Evolutionary conservation across 2,329 filamentous ascomycete species (phyloP).

Genomic region (Exophiala lecanii-corni): DNA sequence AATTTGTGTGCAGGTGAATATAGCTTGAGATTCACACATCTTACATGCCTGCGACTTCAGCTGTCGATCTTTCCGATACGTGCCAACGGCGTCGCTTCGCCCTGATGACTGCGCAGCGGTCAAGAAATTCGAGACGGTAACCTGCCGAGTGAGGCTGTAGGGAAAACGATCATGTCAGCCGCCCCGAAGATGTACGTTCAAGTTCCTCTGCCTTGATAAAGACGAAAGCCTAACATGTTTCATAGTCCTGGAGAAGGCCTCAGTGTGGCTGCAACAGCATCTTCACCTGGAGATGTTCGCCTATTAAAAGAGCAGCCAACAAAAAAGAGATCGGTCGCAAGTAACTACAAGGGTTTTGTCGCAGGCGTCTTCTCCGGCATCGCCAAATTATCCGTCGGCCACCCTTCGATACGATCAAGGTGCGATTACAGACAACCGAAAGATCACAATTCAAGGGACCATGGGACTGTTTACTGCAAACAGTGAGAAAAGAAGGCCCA

Average conservation of each 20-base stretch:
- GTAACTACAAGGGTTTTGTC: conserved; percentile 90
- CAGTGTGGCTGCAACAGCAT: not conserved
- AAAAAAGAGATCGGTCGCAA: conserved; percentile 16
- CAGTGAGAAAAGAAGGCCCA: conserved; percentile 78
- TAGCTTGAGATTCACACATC: too few relatives aligned
- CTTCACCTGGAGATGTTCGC: not conserved
- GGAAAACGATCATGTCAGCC: conserved; percentile 6
- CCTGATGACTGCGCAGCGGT: not conserved
- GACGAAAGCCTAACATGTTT: not conserved
- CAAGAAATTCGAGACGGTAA: not conserved
- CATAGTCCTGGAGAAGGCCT: not conserved
- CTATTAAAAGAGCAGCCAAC: not conserved
- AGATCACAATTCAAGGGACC: conserved; percentile 76
- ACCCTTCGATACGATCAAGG: conserved; percentile 94
- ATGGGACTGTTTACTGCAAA: conserved; percentile 78
- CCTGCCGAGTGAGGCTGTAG: not conserved
- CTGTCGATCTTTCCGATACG: too few relatives aligned
- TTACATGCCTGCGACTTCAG: too few relatives aligned
- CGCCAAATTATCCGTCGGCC: conserved; percentile 62
- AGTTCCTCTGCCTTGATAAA: not conserved
- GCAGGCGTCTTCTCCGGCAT: conserved; percentile 94
- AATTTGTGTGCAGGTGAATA: too few relatives aligned
- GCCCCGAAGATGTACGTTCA: conserved; percentile 5
- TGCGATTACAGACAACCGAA: conserved; percentile 84
- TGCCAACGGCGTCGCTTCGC: too few relatives aligned